Conservation (phyloP, 257 asterid species). For the Ilex aquifolium region DNA sequence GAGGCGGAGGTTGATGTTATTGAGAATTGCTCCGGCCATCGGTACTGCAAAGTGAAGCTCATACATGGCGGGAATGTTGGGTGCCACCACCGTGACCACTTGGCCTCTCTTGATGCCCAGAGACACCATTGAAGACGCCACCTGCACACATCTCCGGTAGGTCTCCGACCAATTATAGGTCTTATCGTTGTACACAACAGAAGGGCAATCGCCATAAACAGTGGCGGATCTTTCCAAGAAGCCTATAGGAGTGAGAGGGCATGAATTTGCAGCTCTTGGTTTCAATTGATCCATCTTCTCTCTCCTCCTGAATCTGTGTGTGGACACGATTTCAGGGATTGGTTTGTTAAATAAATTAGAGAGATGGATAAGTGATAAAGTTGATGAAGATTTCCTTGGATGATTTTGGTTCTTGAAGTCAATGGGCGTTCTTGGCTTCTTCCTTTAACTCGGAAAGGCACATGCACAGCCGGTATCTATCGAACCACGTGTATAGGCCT, state of each 20-base stretch:
- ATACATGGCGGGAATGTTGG: slow-evolving; percentile 72
- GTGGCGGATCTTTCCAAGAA: slow-evolving; percentile 57
- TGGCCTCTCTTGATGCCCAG: slow-evolving; percentile 44
- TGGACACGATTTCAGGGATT: neutral
- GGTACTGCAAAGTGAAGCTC: slow-evolving; percentile 75
- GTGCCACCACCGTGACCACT: slow-evolving; percentile 65
- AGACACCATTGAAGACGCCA: slow-evolving; percentile 53
- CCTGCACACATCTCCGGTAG: slow-evolving; percentile 33
- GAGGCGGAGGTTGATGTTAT: slow-evolving; percentile 60
- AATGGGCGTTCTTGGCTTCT: too few species aligned
- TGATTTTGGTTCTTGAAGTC: too few species aligned
- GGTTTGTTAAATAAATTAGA: too few species aligned
- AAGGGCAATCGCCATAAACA: slow-evolving; percentile 52
- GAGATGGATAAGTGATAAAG: too few species aligned
- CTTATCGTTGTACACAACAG: slow-evolving; percentile 37
- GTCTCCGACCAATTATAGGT: slow-evolving; percentile 59
- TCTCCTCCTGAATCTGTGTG: neutral
- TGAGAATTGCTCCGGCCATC: slow-evolving; percentile 73
- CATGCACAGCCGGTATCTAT: too few species aligned
- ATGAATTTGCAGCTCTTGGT: slow-evolving; percentile 45
- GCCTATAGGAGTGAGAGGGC: slow-evolving; percentile 50
- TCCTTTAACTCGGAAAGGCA: too few species aligned
- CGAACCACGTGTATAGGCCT: too few species aligned
- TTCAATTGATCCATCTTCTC: slow-evolving; percentile 31
- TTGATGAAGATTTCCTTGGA: too few species aligned